A percentile compares a stretch with the other conserved stretches of the same genome.
Evolutionary conservation across 2,329 filamentous ascomycete species (phyloP).

Genomic region (Aspergillus sp.): DNA sequence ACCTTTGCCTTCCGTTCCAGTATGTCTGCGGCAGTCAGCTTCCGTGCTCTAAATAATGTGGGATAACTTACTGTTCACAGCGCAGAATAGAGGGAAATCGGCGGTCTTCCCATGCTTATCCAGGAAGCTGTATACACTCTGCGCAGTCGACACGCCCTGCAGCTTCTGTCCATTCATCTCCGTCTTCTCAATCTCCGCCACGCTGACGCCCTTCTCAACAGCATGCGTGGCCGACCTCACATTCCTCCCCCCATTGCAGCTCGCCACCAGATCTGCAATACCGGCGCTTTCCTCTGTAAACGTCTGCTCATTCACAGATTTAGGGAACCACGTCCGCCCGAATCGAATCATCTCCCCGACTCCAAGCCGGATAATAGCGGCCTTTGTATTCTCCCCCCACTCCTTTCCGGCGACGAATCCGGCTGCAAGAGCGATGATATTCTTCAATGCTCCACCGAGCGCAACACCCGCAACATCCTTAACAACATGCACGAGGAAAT

Average conservation of each 20-base stretch:
- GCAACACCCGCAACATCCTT: conserved; percentile 53
- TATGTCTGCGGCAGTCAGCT: neutral
- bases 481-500: conserved; percentile 90
- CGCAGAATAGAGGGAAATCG: conserved; percentile 17
- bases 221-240: conserved; percentile 18
- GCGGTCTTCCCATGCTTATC: conserved; percentile 12
- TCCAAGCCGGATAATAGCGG: conserved; percentile 88
- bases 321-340: conserved; percentile 47
- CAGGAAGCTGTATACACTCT: conserved; percentile 12
- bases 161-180: conserved; percentile 20
- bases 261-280: conserved; percentile 21
- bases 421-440: conserved; percentile 85
- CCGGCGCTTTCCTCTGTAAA: conserved; percentile 26
- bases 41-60: neutral
- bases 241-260: conserved; percentile 16
- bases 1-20: neutral
- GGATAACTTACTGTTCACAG: conserved; percentile 9
- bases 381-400: conserved; percentile 95
- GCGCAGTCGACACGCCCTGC: conserved; percentile 18
- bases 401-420: conserved; percentile 89
- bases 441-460: conserved; percentile 86
- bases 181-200: conserved; percentile 16
- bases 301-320: conserved; percentile 15
- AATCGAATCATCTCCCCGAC: conserved; percentile 92
- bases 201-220: conserved; percentile 17